Percentiles rank a stretch among this genome's conserved stretches.
Conservation (phyloP, 2,329 filamentous ascomycete species). For the Apiospora rasikravindrae region DNA sequence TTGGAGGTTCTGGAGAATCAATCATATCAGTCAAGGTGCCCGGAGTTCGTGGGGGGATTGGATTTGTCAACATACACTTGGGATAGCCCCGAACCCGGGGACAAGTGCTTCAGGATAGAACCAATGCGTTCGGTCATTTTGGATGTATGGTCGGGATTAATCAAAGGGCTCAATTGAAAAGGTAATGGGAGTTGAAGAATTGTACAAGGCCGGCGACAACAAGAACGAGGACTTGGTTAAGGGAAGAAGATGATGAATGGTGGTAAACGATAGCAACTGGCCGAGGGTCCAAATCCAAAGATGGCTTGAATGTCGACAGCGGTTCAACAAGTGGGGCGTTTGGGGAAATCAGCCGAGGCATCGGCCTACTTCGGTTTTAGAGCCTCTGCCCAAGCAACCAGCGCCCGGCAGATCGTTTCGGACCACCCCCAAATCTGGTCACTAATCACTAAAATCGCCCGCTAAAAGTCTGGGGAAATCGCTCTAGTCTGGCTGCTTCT, state of each 20-base stretch:
- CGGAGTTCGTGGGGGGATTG: background rate
- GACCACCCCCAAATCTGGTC: background rate
- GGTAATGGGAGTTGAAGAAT: background rate
- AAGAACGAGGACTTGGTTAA: background rate
- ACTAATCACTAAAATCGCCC: slow-evolving; percentile 5
- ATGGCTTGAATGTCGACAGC: background rate
- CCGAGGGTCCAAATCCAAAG: background rate
- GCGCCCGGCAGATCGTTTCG: background rate
- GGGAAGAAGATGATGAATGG: background rate
- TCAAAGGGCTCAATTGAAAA: background rate
- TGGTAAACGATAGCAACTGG: background rate
- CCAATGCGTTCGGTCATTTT: slow-evolving; percentile 18
- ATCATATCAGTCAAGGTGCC: background rate
- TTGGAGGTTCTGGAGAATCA: slow-evolving; percentile 73
- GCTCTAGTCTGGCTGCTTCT: background rate
- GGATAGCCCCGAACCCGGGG: slow-evolving; percentile 19
- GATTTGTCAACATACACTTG: slow-evolving; percentile 13
- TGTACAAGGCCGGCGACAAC: background rate
- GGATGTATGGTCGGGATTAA: background rate
- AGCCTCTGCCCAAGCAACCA: background rate
- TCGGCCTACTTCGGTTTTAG: slow-evolving; percentile 8
- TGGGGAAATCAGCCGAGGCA: slow-evolving; percentile 12
- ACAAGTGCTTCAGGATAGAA: slow-evolving; percentile 21
- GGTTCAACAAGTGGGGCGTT: background rate
- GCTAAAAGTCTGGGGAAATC: background rate